These are phyloP conservation scores for Candida dendrica DNA, from an alignment of 805 yeast genomes.

Conservation along the genomic window DNA sequence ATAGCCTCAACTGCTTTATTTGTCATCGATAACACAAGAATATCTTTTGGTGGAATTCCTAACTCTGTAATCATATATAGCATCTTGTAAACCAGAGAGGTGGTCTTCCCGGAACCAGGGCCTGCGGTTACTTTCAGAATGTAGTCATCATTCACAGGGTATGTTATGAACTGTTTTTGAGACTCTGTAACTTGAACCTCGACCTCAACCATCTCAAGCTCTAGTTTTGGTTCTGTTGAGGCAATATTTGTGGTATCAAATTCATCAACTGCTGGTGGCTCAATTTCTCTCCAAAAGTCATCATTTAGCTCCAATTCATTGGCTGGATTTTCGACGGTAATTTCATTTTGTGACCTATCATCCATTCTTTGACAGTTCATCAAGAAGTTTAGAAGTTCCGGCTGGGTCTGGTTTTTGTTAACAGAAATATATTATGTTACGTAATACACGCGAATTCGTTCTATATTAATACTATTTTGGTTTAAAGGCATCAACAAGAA, in stretches of 20 bases:
- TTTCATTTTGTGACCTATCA: background rate
- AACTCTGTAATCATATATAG: slow-evolving; percentile 34
- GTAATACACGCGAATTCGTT: too few relatives aligned
- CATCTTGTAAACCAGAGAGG: slow-evolving; percentile 48
- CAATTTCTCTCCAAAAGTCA: too few relatives aligned
- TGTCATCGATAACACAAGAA: slow-evolving; percentile 60
- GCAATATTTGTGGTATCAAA: too few relatives aligned
- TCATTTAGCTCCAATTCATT: too few relatives aligned
- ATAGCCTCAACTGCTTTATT: slow-evolving; percentile 56
- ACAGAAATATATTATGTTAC: too few relatives aligned
- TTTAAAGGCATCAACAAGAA: slow-evolving; percentile 36
- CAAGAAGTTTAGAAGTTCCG: background rate
- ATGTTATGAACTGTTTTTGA: slow-evolving; percentile 39
- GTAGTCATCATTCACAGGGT: slow-evolving; percentile 30
- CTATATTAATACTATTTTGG: background rate
- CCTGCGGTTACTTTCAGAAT: slow-evolving; percentile 55
- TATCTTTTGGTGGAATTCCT: slow-evolving; percentile 39
- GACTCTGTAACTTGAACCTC: slow-evolving; percentile 28
- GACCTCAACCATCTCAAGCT: background rate
- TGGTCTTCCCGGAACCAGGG: slow-evolving; percentile 72
- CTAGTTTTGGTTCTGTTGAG: too few relatives aligned
- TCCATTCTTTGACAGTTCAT: background rate
- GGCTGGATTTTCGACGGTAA: slow-evolving; percentile 1
- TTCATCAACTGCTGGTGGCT: too few relatives aligned
- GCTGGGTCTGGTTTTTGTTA: too few relatives aligned